Conservation (phyloP, 2,329 filamentous ascomycete genomes). For the Elsinoe necatrix region DNA sequence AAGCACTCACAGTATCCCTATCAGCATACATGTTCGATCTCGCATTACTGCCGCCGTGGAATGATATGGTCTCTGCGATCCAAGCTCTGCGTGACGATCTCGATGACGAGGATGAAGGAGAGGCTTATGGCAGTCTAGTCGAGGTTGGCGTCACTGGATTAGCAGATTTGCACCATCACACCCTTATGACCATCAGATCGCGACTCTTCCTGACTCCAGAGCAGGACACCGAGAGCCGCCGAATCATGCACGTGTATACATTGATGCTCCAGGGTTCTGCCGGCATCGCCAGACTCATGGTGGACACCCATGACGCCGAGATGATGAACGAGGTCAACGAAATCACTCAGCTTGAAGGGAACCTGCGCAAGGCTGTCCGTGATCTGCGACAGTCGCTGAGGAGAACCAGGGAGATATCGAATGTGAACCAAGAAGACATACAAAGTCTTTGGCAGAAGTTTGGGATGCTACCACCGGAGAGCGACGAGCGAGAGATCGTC, state of each 20-base stretch:
- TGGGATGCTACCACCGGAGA: background rate
- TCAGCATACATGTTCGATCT: constrained; percentile 72
- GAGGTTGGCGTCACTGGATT: constrained; percentile 23
- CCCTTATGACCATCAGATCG: constrained; percentile 25
- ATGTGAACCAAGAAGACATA: background rate
- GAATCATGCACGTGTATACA: constrained; percentile 24
- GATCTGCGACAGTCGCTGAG: background rate
- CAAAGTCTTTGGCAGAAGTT: background rate
- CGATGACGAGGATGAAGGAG: constrained; percentile 39
- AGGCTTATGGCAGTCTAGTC: constrained; percentile 26
- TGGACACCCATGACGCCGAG: background rate
- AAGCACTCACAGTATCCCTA: constrained; percentile 67
- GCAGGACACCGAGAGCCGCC: constrained; percentile 22
- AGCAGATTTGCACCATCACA: constrained; percentile 23
- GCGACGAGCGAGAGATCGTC: background rate
- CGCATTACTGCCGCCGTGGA: constrained; percentile 67
- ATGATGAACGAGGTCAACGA: background rate
- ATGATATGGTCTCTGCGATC: constrained; percentile 57
- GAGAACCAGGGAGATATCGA: background rate
- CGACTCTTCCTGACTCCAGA: constrained; percentile 27
- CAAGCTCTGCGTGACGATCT: constrained; percentile 54
- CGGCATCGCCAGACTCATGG: background rate
- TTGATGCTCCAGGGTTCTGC: constrained; percentile 21
- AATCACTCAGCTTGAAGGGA: background rate
- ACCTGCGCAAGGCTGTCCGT: background rate